These are phyloP conservation scores for Rhodotorula sp. DNA, from an alignment of 1,284 basidiomycete species.

Conservation along the genomic window DNA sequence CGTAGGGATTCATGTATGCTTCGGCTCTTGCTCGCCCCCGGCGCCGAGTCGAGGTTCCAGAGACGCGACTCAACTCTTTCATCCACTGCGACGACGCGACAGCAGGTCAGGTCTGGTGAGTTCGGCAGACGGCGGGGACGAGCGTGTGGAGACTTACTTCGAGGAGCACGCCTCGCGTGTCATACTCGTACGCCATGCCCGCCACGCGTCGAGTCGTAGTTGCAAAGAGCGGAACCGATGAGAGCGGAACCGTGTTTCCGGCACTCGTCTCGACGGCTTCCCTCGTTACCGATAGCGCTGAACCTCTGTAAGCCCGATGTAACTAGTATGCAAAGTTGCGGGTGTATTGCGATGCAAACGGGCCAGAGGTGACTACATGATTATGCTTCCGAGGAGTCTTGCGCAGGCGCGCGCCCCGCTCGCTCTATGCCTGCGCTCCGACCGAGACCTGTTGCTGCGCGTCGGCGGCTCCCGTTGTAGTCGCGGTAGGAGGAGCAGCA, in stretches of 20 bases:
- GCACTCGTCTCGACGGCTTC: no score
- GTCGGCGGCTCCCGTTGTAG: background rate
- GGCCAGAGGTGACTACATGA: background rate
- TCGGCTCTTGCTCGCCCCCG: background rate
- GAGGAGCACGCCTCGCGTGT: constrained; percentile 34
- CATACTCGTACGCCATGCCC: constrained; percentile 35
- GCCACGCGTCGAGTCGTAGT: no score
- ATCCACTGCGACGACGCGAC: constrained; percentile 28
- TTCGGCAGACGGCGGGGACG: background rate
- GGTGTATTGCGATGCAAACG: background rate
- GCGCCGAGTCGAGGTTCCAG: no score
- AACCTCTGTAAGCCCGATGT: no score
- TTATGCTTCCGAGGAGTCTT: no score
- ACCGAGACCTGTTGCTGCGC: background rate
- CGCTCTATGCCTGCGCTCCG: background rate
- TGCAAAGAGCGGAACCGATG: no score
- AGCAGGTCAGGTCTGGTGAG: background rate
- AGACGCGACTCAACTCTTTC: constrained; percentile 26
- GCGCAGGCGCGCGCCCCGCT: background rate
- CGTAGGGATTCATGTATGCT: background rate
- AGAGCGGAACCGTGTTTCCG: background rate
- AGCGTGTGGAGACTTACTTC: constrained; percentile 17
- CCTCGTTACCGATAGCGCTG: no score
- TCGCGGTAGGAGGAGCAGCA: no score
- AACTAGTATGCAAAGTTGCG: no score